Evolutionary conservation across 805 yeast genomes (phyloP).

Genomic region (Wickerhamiella shivajii): DNA sequence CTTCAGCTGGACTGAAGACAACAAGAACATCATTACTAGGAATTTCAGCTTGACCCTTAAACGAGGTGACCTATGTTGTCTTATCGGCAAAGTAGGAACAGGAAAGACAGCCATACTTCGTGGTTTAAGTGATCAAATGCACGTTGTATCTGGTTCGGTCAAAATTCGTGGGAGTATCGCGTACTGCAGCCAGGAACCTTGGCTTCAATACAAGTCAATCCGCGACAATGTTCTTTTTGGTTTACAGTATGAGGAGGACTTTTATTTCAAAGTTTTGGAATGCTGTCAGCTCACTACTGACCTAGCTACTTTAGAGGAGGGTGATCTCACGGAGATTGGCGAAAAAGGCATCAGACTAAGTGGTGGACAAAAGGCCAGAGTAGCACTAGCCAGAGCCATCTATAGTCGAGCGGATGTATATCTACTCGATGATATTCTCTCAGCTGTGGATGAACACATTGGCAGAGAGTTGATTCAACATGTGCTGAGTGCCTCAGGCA

Average conservation of each 20-base stretch:
- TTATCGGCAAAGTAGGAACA: slow-evolving; percentile 80
- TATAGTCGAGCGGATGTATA: slow-evolving; percentile 85
- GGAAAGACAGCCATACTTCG: slow-evolving; percentile 80
- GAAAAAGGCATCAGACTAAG: slow-evolving; percentile 92
- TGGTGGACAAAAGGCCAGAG: slow-evolving; percentile 91
- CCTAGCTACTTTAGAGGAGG: slow-evolving; percentile 59
- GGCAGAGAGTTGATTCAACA: slow-evolving; percentile 64
- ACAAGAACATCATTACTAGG: slow-evolving; percentile 27
- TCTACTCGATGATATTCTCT: slow-evolving; percentile 75
- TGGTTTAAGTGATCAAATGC: slow-evolving; percentile 63
- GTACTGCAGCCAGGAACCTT: slow-evolving; percentile 76
- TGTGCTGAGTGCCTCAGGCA: slow-evolving; percentile 66
- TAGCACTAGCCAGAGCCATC: slow-evolving; percentile 84
- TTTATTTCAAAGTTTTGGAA: slow-evolving; percentile 58
- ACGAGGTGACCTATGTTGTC: slow-evolving; percentile 69
- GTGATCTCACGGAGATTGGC: slow-evolving; percentile 81
- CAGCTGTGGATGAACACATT: slow-evolving; percentile 93
- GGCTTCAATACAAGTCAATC: slow-evolving; percentile 87
- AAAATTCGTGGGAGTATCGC: slow-evolving; percentile 57
- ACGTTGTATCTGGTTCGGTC: slow-evolving; percentile 54
- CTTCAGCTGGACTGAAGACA: slow-evolving; percentile 11
- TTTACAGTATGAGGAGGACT: slow-evolving; percentile 58
- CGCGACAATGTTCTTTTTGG: slow-evolving; percentile 80
- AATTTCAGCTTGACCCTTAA: slow-evolving; percentile 47
- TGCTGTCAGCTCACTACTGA: slow-evolving; percentile 78